Evolutionary conservation across 345 rosid genomes (phyloP).

Genomic region (Rhizophora mangle): DNA sequence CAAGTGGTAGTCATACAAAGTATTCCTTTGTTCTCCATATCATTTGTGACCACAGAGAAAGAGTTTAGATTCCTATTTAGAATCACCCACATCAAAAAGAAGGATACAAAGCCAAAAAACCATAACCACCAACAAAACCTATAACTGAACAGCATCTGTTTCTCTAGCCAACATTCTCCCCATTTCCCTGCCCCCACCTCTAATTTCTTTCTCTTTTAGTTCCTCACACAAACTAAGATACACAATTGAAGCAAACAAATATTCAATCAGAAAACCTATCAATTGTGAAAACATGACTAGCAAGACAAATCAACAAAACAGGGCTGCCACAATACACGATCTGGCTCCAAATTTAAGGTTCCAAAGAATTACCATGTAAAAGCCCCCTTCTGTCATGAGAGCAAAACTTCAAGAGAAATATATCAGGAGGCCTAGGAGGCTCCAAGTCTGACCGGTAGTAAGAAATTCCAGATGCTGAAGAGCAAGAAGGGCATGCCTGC

Average conservation of each 20-base stretch:
- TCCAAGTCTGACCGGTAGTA: slow-evolving; percentile 52
- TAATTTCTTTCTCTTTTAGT: too few species aligned
- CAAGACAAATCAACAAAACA: background rate
- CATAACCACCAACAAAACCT: too few species aligned
- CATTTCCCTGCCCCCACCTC: too few species aligned
- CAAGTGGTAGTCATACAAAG: too few species aligned
- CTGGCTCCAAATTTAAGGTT: background rate
- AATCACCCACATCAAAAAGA: too few species aligned
- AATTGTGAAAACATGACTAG: background rate
- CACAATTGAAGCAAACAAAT: background rate
- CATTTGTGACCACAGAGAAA: too few species aligned
- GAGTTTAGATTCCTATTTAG: too few species aligned
- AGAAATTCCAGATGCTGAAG: slow-evolving; percentile 69
- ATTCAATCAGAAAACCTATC: background rate
- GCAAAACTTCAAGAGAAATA: slow-evolving; percentile 71
- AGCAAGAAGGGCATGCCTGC: slow-evolving; percentile 73
- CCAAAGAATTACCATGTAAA: slow-evolving; percentile 54
- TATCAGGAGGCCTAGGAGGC: slow-evolving; percentile 62
- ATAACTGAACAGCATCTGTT: too few species aligned
- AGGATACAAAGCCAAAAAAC: too few species aligned
- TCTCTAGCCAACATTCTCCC: too few species aligned
- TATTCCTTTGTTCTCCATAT: too few species aligned
- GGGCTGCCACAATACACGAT: slow-evolving; percentile 4
- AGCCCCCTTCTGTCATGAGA: slow-evolving; percentile 81
- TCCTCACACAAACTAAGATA: background rate